Evolutionary conservation across 1,139 yeast genomes (phyloP).

Genomic region (Fermentozyma sake): DNA sequence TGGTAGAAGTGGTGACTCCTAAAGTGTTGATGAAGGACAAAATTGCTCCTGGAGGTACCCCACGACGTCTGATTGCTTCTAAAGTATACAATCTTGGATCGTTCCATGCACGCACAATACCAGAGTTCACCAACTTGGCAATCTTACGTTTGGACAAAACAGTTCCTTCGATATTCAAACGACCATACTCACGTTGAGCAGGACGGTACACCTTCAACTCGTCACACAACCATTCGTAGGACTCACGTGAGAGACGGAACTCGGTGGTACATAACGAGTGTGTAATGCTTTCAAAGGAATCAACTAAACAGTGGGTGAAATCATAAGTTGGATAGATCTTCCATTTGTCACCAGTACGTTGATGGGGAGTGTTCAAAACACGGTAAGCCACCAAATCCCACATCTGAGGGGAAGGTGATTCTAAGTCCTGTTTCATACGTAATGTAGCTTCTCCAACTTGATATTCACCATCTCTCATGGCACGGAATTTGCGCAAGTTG

Average conservation of each 20-base stretch:
- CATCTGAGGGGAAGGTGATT: constrained; percentile 97
- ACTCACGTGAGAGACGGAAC: constrained; percentile 85
- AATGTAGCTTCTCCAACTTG: constrained; percentile 88
- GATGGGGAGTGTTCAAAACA: constrained; percentile 87
- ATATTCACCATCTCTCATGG: constrained; percentile 87
- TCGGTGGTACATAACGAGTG: constrained; percentile 96
- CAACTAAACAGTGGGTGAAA: constrained; percentile 97
- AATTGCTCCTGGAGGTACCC: constrained; percentile 99
- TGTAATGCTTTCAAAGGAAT: constrained; percentile 91
- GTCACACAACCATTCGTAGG: constrained; percentile 98
- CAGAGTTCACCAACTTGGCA: constrained; percentile 81
- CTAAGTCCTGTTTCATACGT: constrained; percentile 93
- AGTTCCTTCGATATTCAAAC: constrained; percentile 92
- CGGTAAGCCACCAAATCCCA: constrained; percentile 99
- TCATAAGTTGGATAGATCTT: constrained; percentile 97
- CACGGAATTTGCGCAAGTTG: constrained; percentile 75
- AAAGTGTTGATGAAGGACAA: constrained; percentile 87
- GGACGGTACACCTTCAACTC: constrained; percentile 94
- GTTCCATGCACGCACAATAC: constrained; percentile 92
- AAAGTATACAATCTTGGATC: constrained; percentile 95
- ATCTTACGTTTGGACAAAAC: constrained; percentile 93
- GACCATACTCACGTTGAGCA: constrained; percentile 97
- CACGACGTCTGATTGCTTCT: constrained; percentile 94
- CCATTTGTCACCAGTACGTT: constrained; percentile 96
- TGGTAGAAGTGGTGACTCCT: constrained; percentile 92